phyloP scores from a whole-genome alignment of 768 basidiomycete species.

The Pulveroboletus sp. region DNA sequence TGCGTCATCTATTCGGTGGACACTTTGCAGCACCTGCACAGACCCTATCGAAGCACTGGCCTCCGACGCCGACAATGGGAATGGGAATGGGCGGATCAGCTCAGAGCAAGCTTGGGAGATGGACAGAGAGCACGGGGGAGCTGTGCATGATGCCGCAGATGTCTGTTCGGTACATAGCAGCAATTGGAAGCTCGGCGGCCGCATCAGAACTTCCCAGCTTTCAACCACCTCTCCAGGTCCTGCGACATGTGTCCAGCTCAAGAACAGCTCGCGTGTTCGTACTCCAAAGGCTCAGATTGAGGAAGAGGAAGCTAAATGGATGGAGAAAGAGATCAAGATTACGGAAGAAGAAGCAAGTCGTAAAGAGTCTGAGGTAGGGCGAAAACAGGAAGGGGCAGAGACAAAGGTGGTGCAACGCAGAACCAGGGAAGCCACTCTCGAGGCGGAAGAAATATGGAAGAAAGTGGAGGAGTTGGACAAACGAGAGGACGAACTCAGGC shows the following conservation, averaged over 20 bases:
- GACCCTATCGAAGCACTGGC: conserved; percentile 18
- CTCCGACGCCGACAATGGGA: conserved; percentile 20
- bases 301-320: conserved; percentile 24
- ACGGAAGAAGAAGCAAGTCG: conserved; percentile 24
- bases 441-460: conserved; percentile 20
- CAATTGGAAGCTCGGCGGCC: neutral
- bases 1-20: conserved; percentile 40
- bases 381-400: conserved; percentile 8
- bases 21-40: conserved; percentile 36
- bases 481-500: conserved; percentile 28
- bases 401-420: conserved; percentile 20
- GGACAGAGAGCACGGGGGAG: conserved; percentile 20
- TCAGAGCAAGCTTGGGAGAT: conserved; percentile 23
- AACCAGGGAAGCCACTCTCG: conserved; percentile 23
- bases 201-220: neutral
- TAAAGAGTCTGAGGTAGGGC: conserved; percentile 26
- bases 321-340: conserved; percentile 24
- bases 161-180: conserved; percentile 17
- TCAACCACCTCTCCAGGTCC: neutral
- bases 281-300: conserved; percentile 8
- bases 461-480: conserved; percentile 24
- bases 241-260: neutral
- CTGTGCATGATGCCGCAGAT: conserved; percentile 17
- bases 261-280: neutral
- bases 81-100: conserved; percentile 26